phyloP scores from a whole-genome alignment of 2,329 filamentous ascomycete species.

The Venturia nashicola region DNA sequence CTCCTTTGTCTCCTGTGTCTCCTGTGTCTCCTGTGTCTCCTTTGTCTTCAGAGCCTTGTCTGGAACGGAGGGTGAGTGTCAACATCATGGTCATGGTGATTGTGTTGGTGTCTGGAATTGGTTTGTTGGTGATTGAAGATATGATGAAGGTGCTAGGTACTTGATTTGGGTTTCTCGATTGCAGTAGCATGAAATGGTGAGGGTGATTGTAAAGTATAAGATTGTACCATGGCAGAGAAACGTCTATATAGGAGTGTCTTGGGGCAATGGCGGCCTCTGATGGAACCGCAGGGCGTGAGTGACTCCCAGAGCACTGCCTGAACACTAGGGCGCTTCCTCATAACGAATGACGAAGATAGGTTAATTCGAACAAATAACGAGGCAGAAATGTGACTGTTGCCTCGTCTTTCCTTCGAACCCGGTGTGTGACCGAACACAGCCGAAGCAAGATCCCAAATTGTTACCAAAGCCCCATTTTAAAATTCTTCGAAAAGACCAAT shows the following conservation, averaged over 20 bases:
- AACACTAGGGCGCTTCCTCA: not conserved
- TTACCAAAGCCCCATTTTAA: not conserved
- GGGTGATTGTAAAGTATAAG: not conserved
- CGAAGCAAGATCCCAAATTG: not conserved
- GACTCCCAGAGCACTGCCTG: slow-evolving; percentile 5
- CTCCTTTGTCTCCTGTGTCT: not conserved
- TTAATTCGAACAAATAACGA: not conserved
- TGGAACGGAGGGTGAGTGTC: not conserved
- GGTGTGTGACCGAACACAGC: not conserved
- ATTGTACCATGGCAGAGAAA: not conserved
- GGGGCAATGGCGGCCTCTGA: not conserved
- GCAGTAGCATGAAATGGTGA: not conserved
- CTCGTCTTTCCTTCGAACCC: not conserved
- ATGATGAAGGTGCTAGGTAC: not conserved
- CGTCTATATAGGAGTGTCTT: too few species aligned
- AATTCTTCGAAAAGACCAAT: not conserved
- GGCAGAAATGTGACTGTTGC: not conserved
- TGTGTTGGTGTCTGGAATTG: not conserved
- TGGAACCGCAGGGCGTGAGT: not conserved
- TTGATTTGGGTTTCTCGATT: not conserved
- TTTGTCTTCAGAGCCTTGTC: not conserved
- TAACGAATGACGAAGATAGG: not conserved
- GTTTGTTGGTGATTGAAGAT: not conserved
- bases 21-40: too few species aligned
- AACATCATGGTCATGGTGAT: not conserved